Percentiles rank a stretch among this genome's conserved stretches.
These are phyloP conservation scores for Solanum hybrid DNA, from an alignment of 305 asterid genomes.

Conservation along the genomic window DNA sequence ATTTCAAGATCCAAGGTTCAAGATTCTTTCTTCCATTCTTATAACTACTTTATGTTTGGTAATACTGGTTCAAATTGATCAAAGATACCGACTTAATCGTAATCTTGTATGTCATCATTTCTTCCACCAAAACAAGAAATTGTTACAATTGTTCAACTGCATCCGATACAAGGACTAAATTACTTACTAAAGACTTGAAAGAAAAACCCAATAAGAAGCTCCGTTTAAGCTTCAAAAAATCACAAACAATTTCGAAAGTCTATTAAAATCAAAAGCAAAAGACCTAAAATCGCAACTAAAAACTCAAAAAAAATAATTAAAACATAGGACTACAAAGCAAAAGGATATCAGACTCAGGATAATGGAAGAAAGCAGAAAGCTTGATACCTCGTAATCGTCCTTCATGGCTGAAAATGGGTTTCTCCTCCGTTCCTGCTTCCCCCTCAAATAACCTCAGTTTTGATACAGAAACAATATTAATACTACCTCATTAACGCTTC, in stretches of 20 bases:
- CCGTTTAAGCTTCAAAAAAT: neutral
- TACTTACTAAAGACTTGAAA: neutral
- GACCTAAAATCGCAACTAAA: neutral
- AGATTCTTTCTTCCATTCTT: neutral
- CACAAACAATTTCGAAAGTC: neutral
- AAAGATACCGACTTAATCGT: neutral
- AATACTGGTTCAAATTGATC: neutral
- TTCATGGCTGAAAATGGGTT: slow-evolving; percentile 10
- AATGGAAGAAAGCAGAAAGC: neutral
- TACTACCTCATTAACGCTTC: neutral
- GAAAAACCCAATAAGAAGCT: neutral
- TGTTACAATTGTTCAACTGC: neutral
- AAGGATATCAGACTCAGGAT: neutral
- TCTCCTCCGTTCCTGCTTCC: neutral
- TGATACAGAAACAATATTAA: neutral
- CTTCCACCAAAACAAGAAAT: neutral
- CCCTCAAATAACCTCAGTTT: neutral
- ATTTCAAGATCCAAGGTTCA: neutral
- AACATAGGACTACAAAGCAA: neutral
- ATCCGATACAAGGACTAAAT: neutral
- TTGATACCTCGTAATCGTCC: slow-evolving; percentile 27
- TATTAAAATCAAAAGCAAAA: neutral
- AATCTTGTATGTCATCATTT: neutral
- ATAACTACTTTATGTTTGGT: neutral
- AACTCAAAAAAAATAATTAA: neutral